Conservation (phyloP, 441 rosid species). For the Macaranga tanarius region DNA sequence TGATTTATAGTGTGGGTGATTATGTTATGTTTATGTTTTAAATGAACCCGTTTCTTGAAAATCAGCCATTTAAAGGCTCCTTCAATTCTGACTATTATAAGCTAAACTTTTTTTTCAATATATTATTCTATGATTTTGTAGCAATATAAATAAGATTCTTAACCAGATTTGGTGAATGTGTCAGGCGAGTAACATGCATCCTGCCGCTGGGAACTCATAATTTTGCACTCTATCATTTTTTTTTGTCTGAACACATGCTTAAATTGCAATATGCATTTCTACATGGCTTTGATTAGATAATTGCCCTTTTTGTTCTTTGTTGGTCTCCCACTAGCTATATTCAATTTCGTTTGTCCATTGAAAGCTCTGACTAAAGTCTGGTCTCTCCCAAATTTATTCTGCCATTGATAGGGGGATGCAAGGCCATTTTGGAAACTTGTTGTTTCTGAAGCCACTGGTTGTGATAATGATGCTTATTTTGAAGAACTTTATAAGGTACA, state of each 20-base stretch:
- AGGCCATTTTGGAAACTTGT: constrained; percentile 89
- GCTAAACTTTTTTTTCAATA: not conserved
- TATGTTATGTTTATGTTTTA: not conserved
- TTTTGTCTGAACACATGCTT: not conserved
- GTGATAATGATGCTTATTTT: constrained; percentile 64
- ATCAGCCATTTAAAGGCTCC: constrained; percentile 6
- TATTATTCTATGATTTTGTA: not conserved
- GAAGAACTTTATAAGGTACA: constrained; percentile 84
- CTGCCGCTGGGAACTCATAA: not conserved
- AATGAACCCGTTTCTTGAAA: not conserved
- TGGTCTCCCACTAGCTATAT: not conserved
- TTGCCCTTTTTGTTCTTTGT: not conserved
- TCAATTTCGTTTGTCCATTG: not conserved
- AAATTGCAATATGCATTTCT: not conserved
- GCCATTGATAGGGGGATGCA: constrained; percentile 71
- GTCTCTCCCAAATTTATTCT: constrained; percentile 9
- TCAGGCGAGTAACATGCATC: not conserved
- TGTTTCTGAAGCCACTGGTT: constrained; percentile 88
- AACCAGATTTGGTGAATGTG: not conserved
- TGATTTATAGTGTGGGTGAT: not conserved
- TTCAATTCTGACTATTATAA: not conserved
- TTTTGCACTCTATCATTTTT: not conserved
- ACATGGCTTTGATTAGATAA: not conserved
- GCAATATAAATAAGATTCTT: not conserved
- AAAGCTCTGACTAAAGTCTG: constrained; percentile 16